phyloP scores from a whole-genome alignment of 371 early-diverging fungal genomes.

The Mucor lusitanicus region DNA sequence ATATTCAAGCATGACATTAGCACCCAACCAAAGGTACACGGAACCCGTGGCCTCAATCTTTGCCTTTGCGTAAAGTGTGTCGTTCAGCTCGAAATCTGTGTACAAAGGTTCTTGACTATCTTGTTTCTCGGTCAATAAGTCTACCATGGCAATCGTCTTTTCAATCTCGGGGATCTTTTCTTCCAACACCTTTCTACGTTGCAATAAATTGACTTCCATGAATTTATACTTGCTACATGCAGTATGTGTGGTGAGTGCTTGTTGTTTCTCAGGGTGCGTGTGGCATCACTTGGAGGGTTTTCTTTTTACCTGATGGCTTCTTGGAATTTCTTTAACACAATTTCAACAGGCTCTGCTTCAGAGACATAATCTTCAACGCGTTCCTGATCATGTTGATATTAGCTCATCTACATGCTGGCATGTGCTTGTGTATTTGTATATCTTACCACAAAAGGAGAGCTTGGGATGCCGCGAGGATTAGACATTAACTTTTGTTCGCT shows the following conservation, averaged over 20 bases:
- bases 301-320: slow-evolving; percentile 86
- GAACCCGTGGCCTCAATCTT: slow-evolving; percentile 73
- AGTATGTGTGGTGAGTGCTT: neutral
- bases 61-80: slow-evolving; percentile 91
- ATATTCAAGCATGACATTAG: slow-evolving; percentile 97
- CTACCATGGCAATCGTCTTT: slow-evolving; percentile 88
- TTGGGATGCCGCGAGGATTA: slow-evolving; percentile 94
- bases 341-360: slow-evolving; percentile 73
- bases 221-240: slow-evolving; percentile 89
- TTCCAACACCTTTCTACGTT: slow-evolving; percentile 81
- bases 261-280: neutral
- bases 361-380: slow-evolving; percentile 87
- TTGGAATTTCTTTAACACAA: slow-evolving; percentile 87
- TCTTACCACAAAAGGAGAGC: slow-evolving; percentile 92
- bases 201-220: slow-evolving; percentile 90
- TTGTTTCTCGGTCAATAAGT: slow-evolving; percentile 68
- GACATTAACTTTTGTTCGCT: slow-evolving; percentile 55
- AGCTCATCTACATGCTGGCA: neutral
- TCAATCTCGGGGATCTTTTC: slow-evolving; percentile 96
- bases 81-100: slow-evolving; percentile 91
- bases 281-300: neutral
- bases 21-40: slow-evolving; percentile 96
- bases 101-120: slow-evolving; percentile 74
- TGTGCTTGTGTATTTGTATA: neutral
- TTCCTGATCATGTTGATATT: slow-evolving; percentile 52